Conservation (phyloP, 2,329 filamentous ascomycete genomes). For the Gremmenia infestans region DNA sequence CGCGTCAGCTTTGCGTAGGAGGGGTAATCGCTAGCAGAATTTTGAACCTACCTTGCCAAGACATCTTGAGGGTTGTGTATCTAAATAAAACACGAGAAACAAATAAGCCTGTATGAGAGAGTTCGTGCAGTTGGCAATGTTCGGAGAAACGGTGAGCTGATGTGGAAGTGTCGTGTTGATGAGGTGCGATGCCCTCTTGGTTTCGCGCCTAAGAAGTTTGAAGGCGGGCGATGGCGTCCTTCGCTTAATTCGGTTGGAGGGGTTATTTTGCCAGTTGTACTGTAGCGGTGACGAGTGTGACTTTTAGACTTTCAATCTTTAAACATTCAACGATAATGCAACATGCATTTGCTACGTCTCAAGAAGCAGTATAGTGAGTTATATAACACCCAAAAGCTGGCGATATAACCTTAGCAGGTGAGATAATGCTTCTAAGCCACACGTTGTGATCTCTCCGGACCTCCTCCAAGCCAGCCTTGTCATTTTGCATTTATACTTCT, state of each 20-base stretch:
- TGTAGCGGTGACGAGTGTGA: background rate
- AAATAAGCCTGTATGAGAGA: background rate
- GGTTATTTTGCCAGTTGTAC: background rate
- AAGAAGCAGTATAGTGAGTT: too few relatives aligned
- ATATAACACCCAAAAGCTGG: too few relatives aligned
- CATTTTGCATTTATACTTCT: conserved; percentile 1
- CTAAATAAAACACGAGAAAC: conserved; percentile 7
- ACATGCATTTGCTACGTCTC: too few relatives aligned
- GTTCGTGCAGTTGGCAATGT: conserved; percentile 2
- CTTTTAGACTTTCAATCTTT: background rate
- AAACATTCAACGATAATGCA: background rate
- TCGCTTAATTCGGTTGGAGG: background rate
- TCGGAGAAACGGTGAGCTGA: conserved; percentile 11
- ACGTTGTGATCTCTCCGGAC: background rate
- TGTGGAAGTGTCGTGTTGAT: conserved; percentile 2
- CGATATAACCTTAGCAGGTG: background rate
- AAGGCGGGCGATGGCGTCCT: background rate
- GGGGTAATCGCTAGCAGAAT: conserved; percentile 22
- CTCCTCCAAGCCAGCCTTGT: background rate
- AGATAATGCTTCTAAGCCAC: background rate
- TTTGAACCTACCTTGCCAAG: conserved; percentile 63
- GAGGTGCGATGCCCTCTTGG: background rate
- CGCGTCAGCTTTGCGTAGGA: conserved; percentile 21
- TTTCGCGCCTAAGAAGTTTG: background rate
- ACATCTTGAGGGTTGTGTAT: conserved; percentile 47